Evolutionary conservation across 1,284 basidiomycete species (phyloP), one percentile per base, ranked within the genome.

Genomic region (Cystobasidium slooffiae): DNA sequence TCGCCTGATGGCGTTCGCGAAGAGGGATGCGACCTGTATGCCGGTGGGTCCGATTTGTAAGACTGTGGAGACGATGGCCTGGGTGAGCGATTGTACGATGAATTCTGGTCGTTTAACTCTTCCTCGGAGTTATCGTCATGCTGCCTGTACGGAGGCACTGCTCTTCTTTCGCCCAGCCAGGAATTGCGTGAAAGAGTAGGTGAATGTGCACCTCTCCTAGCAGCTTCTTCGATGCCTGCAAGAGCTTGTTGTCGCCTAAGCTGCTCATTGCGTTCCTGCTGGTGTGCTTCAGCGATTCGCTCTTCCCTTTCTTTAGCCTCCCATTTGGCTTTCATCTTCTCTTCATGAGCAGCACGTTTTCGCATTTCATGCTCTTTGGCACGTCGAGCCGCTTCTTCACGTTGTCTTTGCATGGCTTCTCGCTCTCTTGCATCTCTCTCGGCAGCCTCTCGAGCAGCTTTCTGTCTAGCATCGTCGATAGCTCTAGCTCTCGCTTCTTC

Each of bases 121-220:
- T 41, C 56, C 56, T 41, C 16, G 6, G 6, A 14, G 16, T 43
- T 3, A 10, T 59, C 56, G 18, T 59, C 56, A n/a, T 59, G 43
- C 9, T 31, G 37, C 20, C 6, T 59, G 43, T 59, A 59, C 6
- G 56, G 56, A 41, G 56, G 56, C 9, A 59, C 56, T n/a, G n/a
- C 37, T 31, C 56, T 59, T n/a, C 37, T 41, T 59, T 59, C 56
- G 56, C 56, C 41, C 10, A 59, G 31, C 56, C 56, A 59, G 16
- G 56, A 59, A 18, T 59, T 41, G 56, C 56, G 56, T 5, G 56
- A 8, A 1, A 39, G n/a, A 18, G 56, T 59, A 18, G 56, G 56
- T 14, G 56, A 41, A 43, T 59, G 56, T 3, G 56, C 39, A 0
- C 56, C 56, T n/a, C 39, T 10, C 16, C 56, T 31, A 41, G 56